Evolutionary conservation across 768 basidiomycete species (phyloP).

Genomic region (Pisolithus marmoratus): DNA sequence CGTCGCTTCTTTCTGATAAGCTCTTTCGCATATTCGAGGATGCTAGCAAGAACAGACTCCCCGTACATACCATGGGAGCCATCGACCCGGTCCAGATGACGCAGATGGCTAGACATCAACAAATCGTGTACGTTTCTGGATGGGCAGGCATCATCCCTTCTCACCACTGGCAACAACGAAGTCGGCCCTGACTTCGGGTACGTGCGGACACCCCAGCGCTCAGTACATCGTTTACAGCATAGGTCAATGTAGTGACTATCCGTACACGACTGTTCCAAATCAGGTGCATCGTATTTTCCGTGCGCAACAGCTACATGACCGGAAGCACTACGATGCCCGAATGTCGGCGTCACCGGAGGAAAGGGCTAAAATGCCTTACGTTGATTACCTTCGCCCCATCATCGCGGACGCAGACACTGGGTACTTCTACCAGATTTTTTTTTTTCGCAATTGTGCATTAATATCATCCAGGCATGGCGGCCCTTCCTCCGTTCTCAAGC

Average conservation of each 20-base stretch:
- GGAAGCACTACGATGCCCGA: constrained; percentile 88
- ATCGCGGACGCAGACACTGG: constrained; percentile 95
- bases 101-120: constrained; percentile 83
- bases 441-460: not conserved
- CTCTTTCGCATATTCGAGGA: constrained; percentile 63
- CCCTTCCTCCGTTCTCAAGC: constrained; percentile 90
- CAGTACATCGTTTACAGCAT: not conserved
- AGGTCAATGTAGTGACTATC: constrained; percentile 64
- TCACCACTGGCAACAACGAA: constrained; percentile 88
- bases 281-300: constrained; percentile 90
- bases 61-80: constrained; percentile 88
- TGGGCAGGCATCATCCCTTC: constrained; percentile 84
- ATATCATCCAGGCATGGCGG: constrained; percentile 71
- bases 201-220: constrained; percentile 1
- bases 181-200: constrained; percentile 89
- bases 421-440: constrained; percentile 35
- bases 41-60: constrained; percentile 55
- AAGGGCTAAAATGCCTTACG: constrained; percentile 65
- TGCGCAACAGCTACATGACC: constrained; percentile 89
- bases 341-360: constrained; percentile 57
- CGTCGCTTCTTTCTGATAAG: constrained; percentile 79
- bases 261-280: constrained; percentile 94
- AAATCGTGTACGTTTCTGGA: constrained; percentile 88
- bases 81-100: constrained; percentile 95
- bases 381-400: constrained; percentile 88